These are phyloP conservation scores for Populus ilicifolia DNA, from an alignment of 345 rosid genomes.

Conservation along the genomic window DNA sequence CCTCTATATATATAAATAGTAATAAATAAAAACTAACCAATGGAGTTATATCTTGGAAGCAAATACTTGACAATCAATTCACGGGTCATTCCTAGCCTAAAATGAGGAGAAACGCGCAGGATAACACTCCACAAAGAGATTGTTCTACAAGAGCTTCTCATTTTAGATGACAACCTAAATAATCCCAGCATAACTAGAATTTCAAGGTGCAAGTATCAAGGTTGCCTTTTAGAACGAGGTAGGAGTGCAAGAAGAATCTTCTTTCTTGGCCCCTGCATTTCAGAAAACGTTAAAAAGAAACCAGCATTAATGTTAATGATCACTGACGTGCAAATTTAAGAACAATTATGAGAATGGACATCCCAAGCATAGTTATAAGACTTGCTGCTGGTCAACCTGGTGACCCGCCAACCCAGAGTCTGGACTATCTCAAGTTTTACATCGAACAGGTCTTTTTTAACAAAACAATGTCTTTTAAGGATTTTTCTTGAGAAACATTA, in stretches of 20 bases:
- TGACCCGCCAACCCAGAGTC: no score
- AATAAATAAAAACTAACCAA: not conserved
- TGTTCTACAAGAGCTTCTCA: slow-evolving; percentile 1
- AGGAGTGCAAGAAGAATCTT: slow-evolving; percentile 76
- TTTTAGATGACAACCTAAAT: not conserved
- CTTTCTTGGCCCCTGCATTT: slow-evolving; percentile 83
- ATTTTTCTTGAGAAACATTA: no score
- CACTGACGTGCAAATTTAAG: not conserved
- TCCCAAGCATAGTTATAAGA: not conserved
- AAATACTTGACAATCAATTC: slow-evolving; percentile 9
- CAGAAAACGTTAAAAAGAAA: not conserved
- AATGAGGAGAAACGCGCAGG: not conserved
- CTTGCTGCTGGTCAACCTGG: no score
- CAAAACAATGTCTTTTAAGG: no score
- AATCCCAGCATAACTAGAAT: not conserved
- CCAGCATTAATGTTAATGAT: not conserved
- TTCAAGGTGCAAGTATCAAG: not conserved
- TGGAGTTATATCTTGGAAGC: not conserved
- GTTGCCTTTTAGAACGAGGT: slow-evolving; percentile 50
- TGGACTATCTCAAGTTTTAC: no score
- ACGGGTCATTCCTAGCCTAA: not conserved
- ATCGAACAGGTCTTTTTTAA: no score
- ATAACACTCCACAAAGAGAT: not conserved
- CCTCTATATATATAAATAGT: not conserved
- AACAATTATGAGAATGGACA: not conserved